These are phyloP conservation scores for Thamnidium elegans DNA, from an alignment of 192 early-diverging fungal species.

Conservation along the genomic window DNA sequence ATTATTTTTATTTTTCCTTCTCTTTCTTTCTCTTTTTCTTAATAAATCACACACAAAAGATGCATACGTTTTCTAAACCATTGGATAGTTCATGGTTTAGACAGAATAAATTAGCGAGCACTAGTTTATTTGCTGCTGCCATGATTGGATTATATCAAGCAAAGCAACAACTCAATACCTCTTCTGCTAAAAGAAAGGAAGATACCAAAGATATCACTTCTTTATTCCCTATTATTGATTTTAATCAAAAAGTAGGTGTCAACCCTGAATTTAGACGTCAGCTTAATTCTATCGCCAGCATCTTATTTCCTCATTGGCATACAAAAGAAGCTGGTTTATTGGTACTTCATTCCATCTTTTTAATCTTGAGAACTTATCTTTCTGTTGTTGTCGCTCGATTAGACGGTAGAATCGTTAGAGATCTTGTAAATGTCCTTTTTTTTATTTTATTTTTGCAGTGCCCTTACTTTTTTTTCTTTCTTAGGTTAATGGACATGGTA, in stretches of 20 bases:
- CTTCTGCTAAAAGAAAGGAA: not conserved
- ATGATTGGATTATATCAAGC: not conserved
- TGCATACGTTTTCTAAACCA: conserved; percentile 15
- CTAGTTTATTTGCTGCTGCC: conserved; percentile 9
- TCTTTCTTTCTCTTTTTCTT: not conserved
- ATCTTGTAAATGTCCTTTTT: conserved; percentile 67
- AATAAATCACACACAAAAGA: not conserved
- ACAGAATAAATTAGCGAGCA: conserved; percentile 3
- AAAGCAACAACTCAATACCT: not conserved
- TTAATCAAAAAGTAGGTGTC: conserved; percentile 51
- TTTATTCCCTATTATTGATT: conserved; percentile 11
- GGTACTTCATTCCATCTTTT: conserved; percentile 77
- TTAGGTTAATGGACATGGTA: conserved; percentile 74
- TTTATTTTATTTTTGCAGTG: not conserved
- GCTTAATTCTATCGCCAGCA: conserved; percentile 69
- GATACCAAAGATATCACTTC: not conserved
- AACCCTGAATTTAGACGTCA: conserved; percentile 59
- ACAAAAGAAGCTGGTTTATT: conserved; percentile 83
- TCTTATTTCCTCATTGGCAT: conserved; percentile 76
- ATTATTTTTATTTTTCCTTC: not conserved
- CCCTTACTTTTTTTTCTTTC: not conserved
- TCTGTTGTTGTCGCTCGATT: conserved; percentile 88
- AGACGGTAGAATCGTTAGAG: conserved; percentile 92
- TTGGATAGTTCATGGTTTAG: conserved; percentile 8
- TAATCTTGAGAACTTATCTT: conserved; percentile 88